Evolutionary conservation across 805 yeast genomes (phyloP).

Genomic region (Monosporozyma siamensis): DNA sequence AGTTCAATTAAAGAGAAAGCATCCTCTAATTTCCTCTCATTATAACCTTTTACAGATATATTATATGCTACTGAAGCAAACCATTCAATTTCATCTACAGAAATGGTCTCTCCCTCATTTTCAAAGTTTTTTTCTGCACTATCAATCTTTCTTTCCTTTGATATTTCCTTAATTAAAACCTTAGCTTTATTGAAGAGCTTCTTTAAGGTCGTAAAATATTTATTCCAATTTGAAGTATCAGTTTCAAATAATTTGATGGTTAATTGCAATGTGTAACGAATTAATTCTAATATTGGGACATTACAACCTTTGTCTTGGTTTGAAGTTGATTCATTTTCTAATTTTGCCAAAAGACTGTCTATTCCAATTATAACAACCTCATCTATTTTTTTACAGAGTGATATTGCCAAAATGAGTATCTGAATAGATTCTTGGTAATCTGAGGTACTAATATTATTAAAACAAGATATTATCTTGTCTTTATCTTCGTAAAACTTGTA

Average conservation of each 20-base stretch:
- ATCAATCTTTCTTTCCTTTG: slow-evolving; percentile 6
- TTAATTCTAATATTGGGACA: slow-evolving; percentile 19
- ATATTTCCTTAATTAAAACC: slow-evolving; percentile 9
- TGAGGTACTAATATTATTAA: slow-evolving; percentile 29
- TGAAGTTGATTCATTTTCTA: slow-evolving; percentile 5
- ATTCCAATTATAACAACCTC: slow-evolving; percentile 23
- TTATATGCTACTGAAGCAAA: slow-evolving; percentile 32
- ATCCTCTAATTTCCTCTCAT: slow-evolving; percentile 6
- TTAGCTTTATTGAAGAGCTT: slow-evolving; percentile 7
- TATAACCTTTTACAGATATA: slow-evolving; percentile 21
- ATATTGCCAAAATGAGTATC: slow-evolving; percentile 27
- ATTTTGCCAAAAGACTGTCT: slow-evolving; percentile 20
- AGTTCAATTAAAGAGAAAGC: slow-evolving; percentile 16
- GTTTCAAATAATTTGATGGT: slow-evolving; percentile 22
- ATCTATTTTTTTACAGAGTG: slow-evolving; percentile 22
- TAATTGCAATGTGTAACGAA: slow-evolving; percentile 28
- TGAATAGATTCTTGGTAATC: slow-evolving; percentile 30
- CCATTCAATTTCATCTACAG: slow-evolving; percentile 34
- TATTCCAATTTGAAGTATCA: neutral
- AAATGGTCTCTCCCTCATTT: slow-evolving; percentile 10
- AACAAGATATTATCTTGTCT: slow-evolving; percentile 13
- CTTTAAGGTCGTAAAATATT: neutral
- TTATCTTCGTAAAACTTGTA: slow-evolving; percentile 12
- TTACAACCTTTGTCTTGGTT: neutral
- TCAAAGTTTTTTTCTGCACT: slow-evolving; percentile 26